Base-by-base conservation (phyloP, 2,329 filamentous ascomycete species). In the Claviceps sp. region DNA sequence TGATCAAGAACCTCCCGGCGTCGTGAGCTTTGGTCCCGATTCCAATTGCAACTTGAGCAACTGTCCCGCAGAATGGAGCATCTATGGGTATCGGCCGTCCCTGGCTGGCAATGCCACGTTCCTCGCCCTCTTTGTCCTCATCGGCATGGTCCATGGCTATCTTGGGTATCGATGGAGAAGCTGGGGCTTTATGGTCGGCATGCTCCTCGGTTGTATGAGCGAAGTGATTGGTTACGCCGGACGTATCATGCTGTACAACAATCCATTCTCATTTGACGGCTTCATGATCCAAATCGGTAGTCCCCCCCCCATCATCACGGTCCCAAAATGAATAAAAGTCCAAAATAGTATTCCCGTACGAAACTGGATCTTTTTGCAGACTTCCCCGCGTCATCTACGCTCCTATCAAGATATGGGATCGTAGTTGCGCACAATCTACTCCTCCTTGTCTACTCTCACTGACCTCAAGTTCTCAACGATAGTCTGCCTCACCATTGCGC, bases 221-320 rank as follows among this genome's bases (percentile, higher is more conserved):
- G 81, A 84, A 58, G 71, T 84, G 11, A 60, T 84, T 37, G 83
- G 83, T 18, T 86, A 86, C 56, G 64, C 68, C 1, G 83, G 80
- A 2, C 72, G 83, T 11, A 68, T 84, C 50, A 61, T 80, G 59
- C 67, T 82, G 54, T 72, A 75, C 56, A 55, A 73, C 45, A 77
- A 85, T 58, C 78, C 80, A 0, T 85, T 81, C 60, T 69, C 62
- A 47, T 75, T 82, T 60, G 61, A 61, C 13, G 78, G 73, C 7
- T 86, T 86, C 61, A 73, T 85, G 62, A 73, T 84, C n/a, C 79
- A 86, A 61, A 83, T 84, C 56, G 69, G 76, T 77, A 60, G 47
- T 71, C 64, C 47, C 16, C 18, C 26, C 5, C 34, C 20, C 9
- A 8, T 11, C 2, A 5, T 11, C 2, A 5, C 5, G 1, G 7